Percentiles rank a stretch among this genome's conserved stretches.
phyloP scores from a whole-genome alignment of 352 stramenopile genomes.

The Pseudoperonospora humuli region DNA sequence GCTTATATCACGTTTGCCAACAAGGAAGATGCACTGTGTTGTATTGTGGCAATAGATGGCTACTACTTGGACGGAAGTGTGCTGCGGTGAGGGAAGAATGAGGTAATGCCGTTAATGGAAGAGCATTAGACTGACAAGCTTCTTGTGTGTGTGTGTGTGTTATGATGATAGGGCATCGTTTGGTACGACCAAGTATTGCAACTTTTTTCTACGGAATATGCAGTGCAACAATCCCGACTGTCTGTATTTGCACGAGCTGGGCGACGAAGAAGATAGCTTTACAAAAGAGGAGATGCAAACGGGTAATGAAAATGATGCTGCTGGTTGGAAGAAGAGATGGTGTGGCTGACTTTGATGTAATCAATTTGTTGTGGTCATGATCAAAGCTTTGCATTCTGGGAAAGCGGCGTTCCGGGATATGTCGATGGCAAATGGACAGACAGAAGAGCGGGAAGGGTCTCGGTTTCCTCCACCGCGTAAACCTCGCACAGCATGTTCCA shows the following conservation, averaged over 20 bases:
- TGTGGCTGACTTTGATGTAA: background rate
- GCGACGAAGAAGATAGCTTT: constrained; percentile 89
- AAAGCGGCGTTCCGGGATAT: constrained; percentile 69
- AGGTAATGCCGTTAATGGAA: background rate
- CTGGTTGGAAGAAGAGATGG: background rate
- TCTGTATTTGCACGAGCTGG: constrained; percentile 91
- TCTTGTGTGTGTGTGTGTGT: background rate
- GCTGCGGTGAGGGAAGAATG: constrained; percentile 32
- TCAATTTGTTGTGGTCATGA: background rate
- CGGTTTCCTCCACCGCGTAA: constrained; percentile 42
- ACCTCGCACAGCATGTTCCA: constrained; percentile 13
- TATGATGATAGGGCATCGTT: constrained; percentile 70
- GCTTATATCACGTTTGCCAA: constrained; percentile 92
- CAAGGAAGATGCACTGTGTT: constrained; percentile 86
- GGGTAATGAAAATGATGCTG: constrained; percentile 22
- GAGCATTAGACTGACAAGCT: background rate
- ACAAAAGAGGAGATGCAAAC: constrained; percentile 92
- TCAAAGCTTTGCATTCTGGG: constrained; percentile 53
- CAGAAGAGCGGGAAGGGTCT: constrained; percentile 46
- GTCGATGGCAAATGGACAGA: constrained; percentile 30
- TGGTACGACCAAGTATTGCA: constrained; percentile 95
- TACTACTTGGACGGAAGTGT: constrained; percentile 80
- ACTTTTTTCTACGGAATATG: constrained; percentile 88
- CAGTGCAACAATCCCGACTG: constrained; percentile 92
- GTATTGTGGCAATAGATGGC: constrained; percentile 89